Conservation (phyloP, 208 protist species). For the Sergeia podlipaevii region DNA sequence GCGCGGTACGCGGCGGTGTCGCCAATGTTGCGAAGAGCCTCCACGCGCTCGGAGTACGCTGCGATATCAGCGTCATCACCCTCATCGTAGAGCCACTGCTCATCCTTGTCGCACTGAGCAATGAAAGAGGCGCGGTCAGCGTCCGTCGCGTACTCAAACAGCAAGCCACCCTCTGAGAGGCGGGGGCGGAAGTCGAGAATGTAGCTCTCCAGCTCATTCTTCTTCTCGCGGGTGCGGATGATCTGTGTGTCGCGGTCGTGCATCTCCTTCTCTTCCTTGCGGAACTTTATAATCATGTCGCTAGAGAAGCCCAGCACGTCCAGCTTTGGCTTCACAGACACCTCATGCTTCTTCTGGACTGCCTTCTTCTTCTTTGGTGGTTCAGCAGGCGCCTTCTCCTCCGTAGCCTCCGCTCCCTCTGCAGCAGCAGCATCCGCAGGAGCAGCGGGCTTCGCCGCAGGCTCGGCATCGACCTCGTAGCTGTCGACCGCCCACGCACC, state of each 20-base stretch:
- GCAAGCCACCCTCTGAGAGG: conserved; percentile 53
- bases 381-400: conserved; percentile 20
- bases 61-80: conserved; percentile 65
- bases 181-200: conserved; percentile 81
- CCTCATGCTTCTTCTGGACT: conserved; percentile 24
- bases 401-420: conserved; percentile 18
- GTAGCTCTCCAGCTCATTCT: conserved; percentile 92
- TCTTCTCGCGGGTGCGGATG: conserved; percentile 69
- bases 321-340: conserved; percentile 53
- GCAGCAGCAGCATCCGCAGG: conserved; percentile 13
- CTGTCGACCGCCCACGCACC: conserved; percentile 56
- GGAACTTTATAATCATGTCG: conserved; percentile 43
- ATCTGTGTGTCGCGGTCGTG: conserved; percentile 60
- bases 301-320: conserved; percentile 48
- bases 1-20: conserved; percentile 62
- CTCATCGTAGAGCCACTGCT: conserved; percentile 90
- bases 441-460: conserved; percentile 12
- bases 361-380: conserved; percentile 37
- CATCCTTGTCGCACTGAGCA: conserved; percentile 58
- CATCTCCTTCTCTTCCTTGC: conserved; percentile 77
- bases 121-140: conserved; percentile 53
- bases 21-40: conserved; percentile 72
- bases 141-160: conserved; percentile 58
- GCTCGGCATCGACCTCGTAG: conserved; percentile 70
- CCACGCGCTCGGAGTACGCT: conserved; percentile 66